Evolutionary conservation across 2,329 filamentous ascomycete species (phyloP).

Genomic region (Arthrobotrys pseudoclavata): DNA sequence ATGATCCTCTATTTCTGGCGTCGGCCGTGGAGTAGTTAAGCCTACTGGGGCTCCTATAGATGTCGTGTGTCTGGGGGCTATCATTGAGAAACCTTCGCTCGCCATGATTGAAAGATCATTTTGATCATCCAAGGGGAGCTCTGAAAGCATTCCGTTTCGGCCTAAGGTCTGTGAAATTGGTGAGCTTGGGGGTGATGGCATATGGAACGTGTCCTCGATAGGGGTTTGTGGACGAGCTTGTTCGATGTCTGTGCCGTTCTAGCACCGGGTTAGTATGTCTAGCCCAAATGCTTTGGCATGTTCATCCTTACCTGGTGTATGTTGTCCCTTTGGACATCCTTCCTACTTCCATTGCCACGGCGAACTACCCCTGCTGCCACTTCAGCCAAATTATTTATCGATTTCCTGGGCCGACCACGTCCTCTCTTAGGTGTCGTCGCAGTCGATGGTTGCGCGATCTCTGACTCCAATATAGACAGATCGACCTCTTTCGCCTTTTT

Average conservation of each 20-base stretch:
- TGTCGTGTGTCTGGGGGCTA: conserved; percentile 29
- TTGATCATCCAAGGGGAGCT: conserved; percentile 19
- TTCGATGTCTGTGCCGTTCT: conserved; percentile 20
- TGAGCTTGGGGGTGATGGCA: conserved; percentile 54
- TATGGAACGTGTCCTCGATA: conserved; percentile 45
- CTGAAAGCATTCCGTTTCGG: neutral
- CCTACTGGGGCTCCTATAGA: conserved; percentile 12
- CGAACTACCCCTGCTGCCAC: neutral
- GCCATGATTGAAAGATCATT: conserved; percentile 44
- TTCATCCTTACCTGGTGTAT: conserved; percentile 9
- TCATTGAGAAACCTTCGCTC: conserved; percentile 59
- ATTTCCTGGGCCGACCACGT: conserved; percentile 59
- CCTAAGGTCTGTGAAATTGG: conserved; percentile 17
- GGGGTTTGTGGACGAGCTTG: neutral
- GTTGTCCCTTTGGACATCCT: neutral
- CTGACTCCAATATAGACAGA: conserved; percentile 28
- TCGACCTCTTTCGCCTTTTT: conserved; percentile 28
- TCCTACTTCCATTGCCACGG: neutral
- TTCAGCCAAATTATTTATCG: conserved; percentile 19
- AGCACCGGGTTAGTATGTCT: conserved; percentile 13
- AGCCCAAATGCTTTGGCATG: conserved; percentile 26
- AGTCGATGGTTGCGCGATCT: neutral
- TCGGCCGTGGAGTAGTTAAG: conserved; percentile 46
- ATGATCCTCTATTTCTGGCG: conserved; percentile 40
- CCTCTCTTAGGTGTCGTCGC: conserved; percentile 44